Base-by-base conservation (phyloP, 345 rosid genomes). In the Cardamine resedifolia region DNA sequence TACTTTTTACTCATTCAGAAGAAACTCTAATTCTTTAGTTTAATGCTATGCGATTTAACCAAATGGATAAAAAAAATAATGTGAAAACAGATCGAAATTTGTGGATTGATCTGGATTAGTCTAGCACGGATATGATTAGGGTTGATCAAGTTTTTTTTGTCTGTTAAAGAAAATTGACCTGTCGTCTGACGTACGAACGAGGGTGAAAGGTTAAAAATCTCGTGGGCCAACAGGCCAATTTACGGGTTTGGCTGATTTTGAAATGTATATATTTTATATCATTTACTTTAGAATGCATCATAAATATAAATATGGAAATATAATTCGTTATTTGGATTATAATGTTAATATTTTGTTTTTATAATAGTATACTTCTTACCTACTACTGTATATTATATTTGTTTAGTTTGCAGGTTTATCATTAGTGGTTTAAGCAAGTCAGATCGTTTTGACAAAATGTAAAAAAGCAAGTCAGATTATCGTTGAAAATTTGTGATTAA, bases 191-290 rank as follows among this genome's bases (percentile, higher is more conserved):
- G 65, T 21, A 31, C 18, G 45, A 31, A 69, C 56, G 31, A 44
- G 73, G 73, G 57, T 44, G 45, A 69, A 57, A 44, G 8, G 10
- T 69, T 69, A 14, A 30, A 34, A 68, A 20, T 57, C 44, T 28
- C 39, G 57, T 57, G 57, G 58, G 57, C 66, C 73, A 57, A 27
- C 16, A 41, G 53, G 28, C 7, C 3, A 10, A 18, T 26, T 53
- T n/a, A n/a, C n/a, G n/a, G n/a, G n/a, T n/a, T n/a, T n/a, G n/a
- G n/a, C n/a, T n/a, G n/a, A n/a, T n/a, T n/a, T n/a, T n/a, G n/a
- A n/a, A n/a, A n/a, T n/a, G n/a, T n/a, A n/a, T n/a, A n/a, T n/a
- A n/a, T n/a, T n/a, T n/a, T n/a, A n/a, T n/a, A n/a, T n/a, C n/a
- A n/a, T n/a, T n/a, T n/a, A n/a, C n/a, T n/a, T n/a, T 18, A 38